Conservation (phyloP, 768 basidiomycete species). For the Cystobasidiopsis lactophilus region DNA sequence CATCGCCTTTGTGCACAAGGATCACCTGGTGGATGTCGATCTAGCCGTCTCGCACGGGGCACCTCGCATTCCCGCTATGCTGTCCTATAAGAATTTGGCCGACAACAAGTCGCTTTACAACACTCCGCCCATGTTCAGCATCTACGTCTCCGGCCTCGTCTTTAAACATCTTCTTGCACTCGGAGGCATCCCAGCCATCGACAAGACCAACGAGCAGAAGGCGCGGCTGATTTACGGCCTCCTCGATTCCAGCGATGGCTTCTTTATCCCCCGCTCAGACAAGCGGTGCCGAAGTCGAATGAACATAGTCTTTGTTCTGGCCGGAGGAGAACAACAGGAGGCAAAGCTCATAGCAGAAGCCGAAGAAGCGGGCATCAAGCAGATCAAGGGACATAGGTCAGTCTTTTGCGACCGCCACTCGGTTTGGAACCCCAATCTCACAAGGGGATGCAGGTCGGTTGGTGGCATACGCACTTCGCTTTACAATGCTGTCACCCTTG, state of each 20-base stretch:
- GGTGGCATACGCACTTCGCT: slow-evolving; percentile 58
- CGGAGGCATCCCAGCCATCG: slow-evolving; percentile 22
- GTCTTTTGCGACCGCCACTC: slow-evolving; percentile 20
- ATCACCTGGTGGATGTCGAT: slow-evolving; percentile 62
- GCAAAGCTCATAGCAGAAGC: slow-evolving; percentile 60
- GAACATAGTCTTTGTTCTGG: slow-evolving; percentile 72
- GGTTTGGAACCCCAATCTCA: not conserved
- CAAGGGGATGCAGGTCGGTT: no score
- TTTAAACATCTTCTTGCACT: slow-evolving; percentile 34
- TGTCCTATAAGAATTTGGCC: slow-evolving; percentile 63
- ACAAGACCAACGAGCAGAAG: slow-evolving; percentile 47
- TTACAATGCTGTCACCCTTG: slow-evolving; percentile 69
- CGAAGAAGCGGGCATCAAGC: slow-evolving; percentile 53
- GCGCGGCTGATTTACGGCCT: slow-evolving; percentile 51
- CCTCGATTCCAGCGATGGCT: slow-evolving; percentile 43
- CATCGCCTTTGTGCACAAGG: slow-evolving; percentile 80
- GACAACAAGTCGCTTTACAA: slow-evolving; percentile 59
- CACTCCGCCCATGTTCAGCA: slow-evolving; percentile 74
- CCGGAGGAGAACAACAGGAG: slow-evolving; percentile 44
- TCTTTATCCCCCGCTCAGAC: slow-evolving; percentile 46
- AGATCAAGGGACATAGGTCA: slow-evolving; percentile 77
- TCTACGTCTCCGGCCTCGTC: slow-evolving; percentile 76
- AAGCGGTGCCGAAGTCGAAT: slow-evolving; percentile 71
- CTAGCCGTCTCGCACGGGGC: slow-evolving; percentile 52
- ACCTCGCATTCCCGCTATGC: slow-evolving; percentile 47